These are phyloP conservation scores for Pseudogymnoascus sp. DNA, from an alignment of 2,329 filamentous ascomycete genomes.

Conservation along the genomic window DNA sequence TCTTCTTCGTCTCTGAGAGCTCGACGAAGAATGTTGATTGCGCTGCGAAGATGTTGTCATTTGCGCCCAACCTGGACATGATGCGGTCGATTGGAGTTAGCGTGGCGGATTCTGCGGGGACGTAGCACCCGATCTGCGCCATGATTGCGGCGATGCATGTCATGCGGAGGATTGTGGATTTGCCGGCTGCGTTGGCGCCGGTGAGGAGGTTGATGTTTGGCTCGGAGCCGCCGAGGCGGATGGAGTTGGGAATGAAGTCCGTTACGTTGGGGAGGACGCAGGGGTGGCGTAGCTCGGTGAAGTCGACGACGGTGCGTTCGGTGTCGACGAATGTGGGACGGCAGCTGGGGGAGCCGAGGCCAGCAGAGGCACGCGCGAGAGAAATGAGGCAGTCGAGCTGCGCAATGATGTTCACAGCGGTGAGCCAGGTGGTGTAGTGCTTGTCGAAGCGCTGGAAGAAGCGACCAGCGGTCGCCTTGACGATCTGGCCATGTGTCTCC, in stretches of 20 bases:
- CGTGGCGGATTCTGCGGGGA: slow-evolving; percentile 72
- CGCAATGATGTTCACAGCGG: slow-evolving; percentile 79
- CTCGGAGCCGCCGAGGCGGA: slow-evolving; percentile 70
- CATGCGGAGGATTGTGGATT: slow-evolving; percentile 94
- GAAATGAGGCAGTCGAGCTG: slow-evolving; percentile 94
- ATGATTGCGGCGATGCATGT: slow-evolving; percentile 95
- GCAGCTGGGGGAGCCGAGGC: slow-evolving; percentile 79
- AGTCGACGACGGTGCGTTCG: slow-evolving; percentile 80
- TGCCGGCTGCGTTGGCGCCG: slow-evolving; percentile 93
- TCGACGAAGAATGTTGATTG: slow-evolving; percentile 99
- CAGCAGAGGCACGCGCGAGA: slow-evolving; percentile 77
- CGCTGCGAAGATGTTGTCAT: slow-evolving; percentile 97
- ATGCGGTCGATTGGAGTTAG: slow-evolving; percentile 92
- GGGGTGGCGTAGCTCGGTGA: slow-evolving; percentile 85
- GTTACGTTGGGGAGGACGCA: slow-evolving; percentile 85
- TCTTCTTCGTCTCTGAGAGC: slow-evolving; percentile 95
- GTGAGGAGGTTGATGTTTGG: slow-evolving; percentile 87
- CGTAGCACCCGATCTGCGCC: slow-evolving; percentile 90
- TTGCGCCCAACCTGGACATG: slow-evolving; percentile 95
- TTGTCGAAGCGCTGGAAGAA: slow-evolving; percentile 86
- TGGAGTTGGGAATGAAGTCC: slow-evolving; percentile 95
- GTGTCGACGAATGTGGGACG: slow-evolving; percentile 80
- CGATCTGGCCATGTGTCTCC: slow-evolving; percentile 84
- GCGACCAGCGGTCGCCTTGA: slow-evolving; percentile 73
- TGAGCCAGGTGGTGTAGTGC: slow-evolving; percentile 77